A percentile compares a stretch with the other conserved stretches of the same genome.
Conservation (phyloP, 2,329 filamentous ascomycete species). For the Didymella pinodella region DNA sequence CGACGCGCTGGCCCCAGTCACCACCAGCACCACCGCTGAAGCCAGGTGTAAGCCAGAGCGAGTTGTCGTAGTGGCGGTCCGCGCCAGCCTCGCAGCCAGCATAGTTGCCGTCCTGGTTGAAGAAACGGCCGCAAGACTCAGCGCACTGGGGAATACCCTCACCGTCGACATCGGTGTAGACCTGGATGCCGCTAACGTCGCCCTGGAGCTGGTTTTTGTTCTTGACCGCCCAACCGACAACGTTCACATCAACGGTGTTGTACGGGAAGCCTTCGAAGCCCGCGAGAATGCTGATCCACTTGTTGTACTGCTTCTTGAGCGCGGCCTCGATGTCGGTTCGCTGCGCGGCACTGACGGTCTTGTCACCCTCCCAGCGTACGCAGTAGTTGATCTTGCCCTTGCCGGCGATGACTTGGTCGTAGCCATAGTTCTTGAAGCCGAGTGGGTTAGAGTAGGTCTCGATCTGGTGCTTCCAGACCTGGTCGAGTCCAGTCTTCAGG, state of each 20-base stretch:
- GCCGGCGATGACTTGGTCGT: slow-evolving; percentile 40
- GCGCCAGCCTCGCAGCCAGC: slow-evolving; percentile 51
- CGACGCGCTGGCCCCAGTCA: slow-evolving; percentile 59
- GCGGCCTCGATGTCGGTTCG: slow-evolving; percentile 50
- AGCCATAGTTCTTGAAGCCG: slow-evolving; percentile 45
- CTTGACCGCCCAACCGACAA: slow-evolving; percentile 57
- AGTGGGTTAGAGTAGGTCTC: slow-evolving; percentile 32
- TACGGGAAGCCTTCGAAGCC: slow-evolving; percentile 58
- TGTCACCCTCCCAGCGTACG: slow-evolving; percentile 56
- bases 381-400: slow-evolving; percentile 53
- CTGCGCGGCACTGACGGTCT: slow-evolving; percentile 50
- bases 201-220: slow-evolving; percentile 49
- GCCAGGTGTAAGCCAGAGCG: slow-evolving; percentile 59
- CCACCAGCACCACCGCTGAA: slow-evolving; percentile 56
- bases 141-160: slow-evolving; percentile 56
- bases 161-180: slow-evolving; percentile 54
- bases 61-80: slow-evolving; percentile 55
- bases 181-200: slow-evolving; percentile 49
- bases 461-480: slow-evolving; percentile 40
- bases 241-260: slow-evolving; percentile 50
- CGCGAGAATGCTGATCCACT: slow-evolving; percentile 56
- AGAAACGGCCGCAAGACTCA: slow-evolving; percentile 55
- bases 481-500: slow-evolving; percentile 33
- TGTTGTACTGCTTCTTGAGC: slow-evolving; percentile 49
- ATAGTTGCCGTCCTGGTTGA: slow-evolving; percentile 57